Evolutionary conservation across 2,329 filamentous ascomycete species (phyloP), one percentile per base, ranked within the genome.

Genomic region (Neurospora sp.): DNA sequence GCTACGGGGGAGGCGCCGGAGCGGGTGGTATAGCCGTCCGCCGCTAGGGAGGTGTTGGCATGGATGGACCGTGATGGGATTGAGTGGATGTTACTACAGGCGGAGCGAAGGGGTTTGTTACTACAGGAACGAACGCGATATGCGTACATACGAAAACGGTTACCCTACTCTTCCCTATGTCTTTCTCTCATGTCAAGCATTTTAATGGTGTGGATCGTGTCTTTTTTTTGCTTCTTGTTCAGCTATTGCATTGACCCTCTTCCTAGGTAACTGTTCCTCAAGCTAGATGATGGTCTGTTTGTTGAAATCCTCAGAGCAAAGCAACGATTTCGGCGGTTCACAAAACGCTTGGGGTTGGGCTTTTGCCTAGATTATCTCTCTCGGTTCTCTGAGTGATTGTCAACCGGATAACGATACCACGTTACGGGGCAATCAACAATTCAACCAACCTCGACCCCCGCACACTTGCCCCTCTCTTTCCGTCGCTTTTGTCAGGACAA

Each of bases 1-100:
- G 94, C 93, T 0, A 90, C 93, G 76, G 93, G 92, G 66, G 96
- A 98, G 84, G 84, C 85, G 67, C 85, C 91, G 0, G 93, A 96
- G 82, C 89, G 87, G 38, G 90, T 91, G 68, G 92, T 94, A 73
- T 95, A 84, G 74, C 33, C 66, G 11, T 39, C 28, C 28, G 28
- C 28, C 7, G 7, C 1, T 62, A 17, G 13, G 23, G 23, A 28
- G n/a, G 4, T 43, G 8, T 3, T 15, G 42, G 42, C 17, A 10
- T n/a, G 7, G 42, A 10, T n/a, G n/a, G 42, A 19, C 17, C n/a
- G 42, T 43, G 7, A 43, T n/a, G 42, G 42, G n/a, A 43, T 43
- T 9, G 42, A 7, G n/a, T 9, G 42, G n/a, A 43, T n/a, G 42
- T 33, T 33, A 33, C 7, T 43, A 43, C 42, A 17, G 40, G 3